These are phyloP conservation scores for Gyrodon lividus DNA, from an alignment of 768 basidiomycete species.

Conservation along the genomic window DNA sequence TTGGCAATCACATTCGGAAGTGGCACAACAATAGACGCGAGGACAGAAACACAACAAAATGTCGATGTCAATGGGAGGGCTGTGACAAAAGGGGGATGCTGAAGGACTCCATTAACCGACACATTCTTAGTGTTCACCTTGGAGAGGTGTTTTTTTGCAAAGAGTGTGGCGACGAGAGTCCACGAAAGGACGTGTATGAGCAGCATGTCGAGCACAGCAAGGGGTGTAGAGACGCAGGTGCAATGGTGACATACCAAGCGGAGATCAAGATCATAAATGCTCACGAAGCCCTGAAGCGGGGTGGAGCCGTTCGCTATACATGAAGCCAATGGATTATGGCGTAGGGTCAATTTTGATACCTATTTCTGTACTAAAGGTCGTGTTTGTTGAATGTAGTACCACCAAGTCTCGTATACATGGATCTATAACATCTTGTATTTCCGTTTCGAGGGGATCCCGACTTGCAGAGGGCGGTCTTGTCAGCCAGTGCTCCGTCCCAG, in stretches of 20 bases:
- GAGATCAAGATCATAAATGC: not conserved
- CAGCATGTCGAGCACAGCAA: not conserved
- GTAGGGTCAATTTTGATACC: too few relatives aligned
- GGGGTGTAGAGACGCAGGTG: not conserved
- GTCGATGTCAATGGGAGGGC: not conserved
- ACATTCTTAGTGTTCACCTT: conserved; percentile 7
- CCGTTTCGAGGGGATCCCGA: too few relatives aligned
- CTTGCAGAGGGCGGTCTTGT: too few relatives aligned
- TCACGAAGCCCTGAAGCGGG: not conserved
- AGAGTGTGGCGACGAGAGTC: conserved; percentile 1
- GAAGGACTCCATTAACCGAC: conserved; percentile 7
- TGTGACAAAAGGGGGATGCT: not conserved
- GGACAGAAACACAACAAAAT: not conserved
- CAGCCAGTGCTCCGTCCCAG: too few relatives aligned
- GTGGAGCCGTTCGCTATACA: not conserved
- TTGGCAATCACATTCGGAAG: conserved; percentile 9
- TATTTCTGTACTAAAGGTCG: too few relatives aligned
- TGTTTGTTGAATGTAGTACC: too few relatives aligned
- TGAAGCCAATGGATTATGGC: too few relatives aligned
- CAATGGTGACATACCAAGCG: not conserved
- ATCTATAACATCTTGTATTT: too few relatives aligned
- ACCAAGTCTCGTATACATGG: too few relatives aligned
- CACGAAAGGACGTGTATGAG: conserved; percentile 9
- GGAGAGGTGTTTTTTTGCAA: conserved; percentile 6
- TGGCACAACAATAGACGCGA: not conserved